Evolutionary conservation across 805 yeast genomes (phyloP).

Genomic region (Saccharomycopsis guyanensis): DNA sequence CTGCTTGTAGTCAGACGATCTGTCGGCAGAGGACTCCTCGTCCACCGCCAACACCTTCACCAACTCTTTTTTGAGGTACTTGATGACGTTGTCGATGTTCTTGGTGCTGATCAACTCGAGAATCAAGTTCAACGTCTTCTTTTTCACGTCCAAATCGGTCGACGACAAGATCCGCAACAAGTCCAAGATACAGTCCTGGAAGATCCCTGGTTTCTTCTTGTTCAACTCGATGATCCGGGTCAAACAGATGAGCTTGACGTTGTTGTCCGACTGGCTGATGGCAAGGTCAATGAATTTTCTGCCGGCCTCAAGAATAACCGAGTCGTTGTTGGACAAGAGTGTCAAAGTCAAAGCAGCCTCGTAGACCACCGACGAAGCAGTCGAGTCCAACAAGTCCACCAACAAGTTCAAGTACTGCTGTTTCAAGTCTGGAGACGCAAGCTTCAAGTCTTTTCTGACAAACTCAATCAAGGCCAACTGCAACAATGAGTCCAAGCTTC

Average conservation of each 20-base stretch:
- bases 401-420: conserved; percentile 66
- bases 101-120: conserved; percentile 72
- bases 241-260: conserved; percentile 85
- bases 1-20: conserved; percentile 80
- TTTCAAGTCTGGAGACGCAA: conserved; percentile 53
- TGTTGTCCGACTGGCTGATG: conserved; percentile 88
- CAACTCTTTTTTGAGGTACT: conserved; percentile 85
- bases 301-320: conserved; percentile 71
- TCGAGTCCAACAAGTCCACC: conserved; percentile 61
- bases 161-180: conserved; percentile 78
- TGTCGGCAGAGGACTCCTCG: conserved; percentile 61
- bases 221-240: conserved; percentile 78
- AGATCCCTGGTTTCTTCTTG: conserved; percentile 65
- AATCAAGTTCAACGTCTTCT: conserved; percentile 80
- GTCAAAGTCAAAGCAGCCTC: conserved; percentile 86
- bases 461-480: conserved; percentile 90
- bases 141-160: conserved; percentile 86
- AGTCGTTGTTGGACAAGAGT: conserved; percentile 49
- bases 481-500: conserved; percentile 67
- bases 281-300: conserved; percentile 82
- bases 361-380: conserved; percentile 69
- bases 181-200: conserved; percentile 79
- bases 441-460: conserved; percentile 68
- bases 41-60: conserved; percentile 50
- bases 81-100: conserved; percentile 90